A percentile compares a stretch with the other conserved stretches of the same genome.
Evolutionary conservation across 2,329 filamentous ascomycete genomes (phyloP).

Genomic region (Aspergillus texensis): DNA sequence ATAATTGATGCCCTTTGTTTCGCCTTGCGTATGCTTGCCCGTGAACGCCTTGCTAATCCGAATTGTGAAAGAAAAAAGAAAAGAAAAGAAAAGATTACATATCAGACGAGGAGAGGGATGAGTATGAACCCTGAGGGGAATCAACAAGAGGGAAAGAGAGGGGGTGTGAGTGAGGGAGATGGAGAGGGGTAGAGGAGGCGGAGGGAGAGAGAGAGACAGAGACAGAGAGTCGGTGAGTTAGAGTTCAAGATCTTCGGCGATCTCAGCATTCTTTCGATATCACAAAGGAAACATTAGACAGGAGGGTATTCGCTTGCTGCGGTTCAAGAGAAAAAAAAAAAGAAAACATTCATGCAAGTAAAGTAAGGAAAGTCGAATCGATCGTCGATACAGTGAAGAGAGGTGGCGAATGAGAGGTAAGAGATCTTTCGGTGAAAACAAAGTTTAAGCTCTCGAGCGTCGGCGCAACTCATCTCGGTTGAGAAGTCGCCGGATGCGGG

Average conservation of each 20-base stretch:
- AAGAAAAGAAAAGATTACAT: background rate
- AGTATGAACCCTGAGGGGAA: background rate
- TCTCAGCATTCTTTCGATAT: conserved; percentile 4
- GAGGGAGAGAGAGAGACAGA: background rate
- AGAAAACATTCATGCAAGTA: background rate
- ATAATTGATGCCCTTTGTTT: background rate
- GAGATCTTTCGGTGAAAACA: conserved; percentile 10
- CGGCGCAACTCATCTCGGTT: conserved; percentile 34
- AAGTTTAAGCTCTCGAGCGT: conserved; percentile 27
- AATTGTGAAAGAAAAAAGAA: conserved; percentile 1
- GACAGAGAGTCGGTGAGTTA: background rate
- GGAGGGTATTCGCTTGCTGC: conserved; percentile 14
- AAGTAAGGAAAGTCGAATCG: conserved; percentile 7
- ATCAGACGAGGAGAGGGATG: background rate
- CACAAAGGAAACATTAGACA: conserved; percentile 14
- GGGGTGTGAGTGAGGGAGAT: too few species aligned
- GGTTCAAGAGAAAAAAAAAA: conserved; percentile 4
- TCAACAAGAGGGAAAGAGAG: background rate
- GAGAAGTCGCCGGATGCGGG: conserved; percentile 35
- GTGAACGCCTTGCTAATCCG: conserved; percentile 14
- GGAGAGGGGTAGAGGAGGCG: background rate
- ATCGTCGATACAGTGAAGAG: conserved; percentile 10
- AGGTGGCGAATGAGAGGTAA: background rate
- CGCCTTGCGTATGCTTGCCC: conserved; percentile 10
- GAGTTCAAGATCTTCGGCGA: conserved; percentile 6